These are phyloP conservation scores for Urochloa ruziziensis DNA, from an alignment of 176 grass and related monocot genomes.

Conservation along the genomic window DNA sequence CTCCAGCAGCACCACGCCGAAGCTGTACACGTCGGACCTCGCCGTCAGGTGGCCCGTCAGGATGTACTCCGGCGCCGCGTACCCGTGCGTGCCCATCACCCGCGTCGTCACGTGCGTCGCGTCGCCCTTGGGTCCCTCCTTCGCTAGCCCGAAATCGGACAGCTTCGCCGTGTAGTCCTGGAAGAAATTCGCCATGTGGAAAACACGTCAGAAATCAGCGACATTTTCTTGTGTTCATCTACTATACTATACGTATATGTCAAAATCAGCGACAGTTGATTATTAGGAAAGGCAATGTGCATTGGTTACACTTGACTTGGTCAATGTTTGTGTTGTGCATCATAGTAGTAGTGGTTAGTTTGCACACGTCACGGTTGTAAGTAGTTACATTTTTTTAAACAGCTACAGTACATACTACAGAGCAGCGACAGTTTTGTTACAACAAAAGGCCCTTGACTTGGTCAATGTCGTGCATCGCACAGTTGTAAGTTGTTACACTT, in stretches of 20 bases:
- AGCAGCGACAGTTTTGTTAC: no score
- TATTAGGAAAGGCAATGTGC: no score
- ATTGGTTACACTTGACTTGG: no score
- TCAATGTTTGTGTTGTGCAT: neutral
- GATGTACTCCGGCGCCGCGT: conserved; percentile 95
- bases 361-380: neutral
- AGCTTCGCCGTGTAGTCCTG: conserved; percentile 96
- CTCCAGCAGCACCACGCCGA: conserved; percentile 77
- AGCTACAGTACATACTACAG: no score
- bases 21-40: conserved; percentile 81
- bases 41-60: conserved; percentile 89
- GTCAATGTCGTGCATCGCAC: neutral
- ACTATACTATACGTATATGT: neutral
- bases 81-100: conserved; percentile 92
- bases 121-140: conserved; percentile 68
- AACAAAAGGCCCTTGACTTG: no score
- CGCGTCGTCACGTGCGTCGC: conserved; percentile 79
- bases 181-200: neutral
- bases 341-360: neutral
- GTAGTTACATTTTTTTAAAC: no score
- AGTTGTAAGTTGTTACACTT: neutral
- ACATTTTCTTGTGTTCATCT: neutral
- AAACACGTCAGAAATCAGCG: no score
- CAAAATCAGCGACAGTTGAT: no score
- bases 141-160: conserved; percentile 88